Evolutionary conservation across 2,329 filamentous ascomycete genomes (phyloP), one percentile per base, ranked within the genome.

Genomic region (Verticillium tricorpus): DNA sequence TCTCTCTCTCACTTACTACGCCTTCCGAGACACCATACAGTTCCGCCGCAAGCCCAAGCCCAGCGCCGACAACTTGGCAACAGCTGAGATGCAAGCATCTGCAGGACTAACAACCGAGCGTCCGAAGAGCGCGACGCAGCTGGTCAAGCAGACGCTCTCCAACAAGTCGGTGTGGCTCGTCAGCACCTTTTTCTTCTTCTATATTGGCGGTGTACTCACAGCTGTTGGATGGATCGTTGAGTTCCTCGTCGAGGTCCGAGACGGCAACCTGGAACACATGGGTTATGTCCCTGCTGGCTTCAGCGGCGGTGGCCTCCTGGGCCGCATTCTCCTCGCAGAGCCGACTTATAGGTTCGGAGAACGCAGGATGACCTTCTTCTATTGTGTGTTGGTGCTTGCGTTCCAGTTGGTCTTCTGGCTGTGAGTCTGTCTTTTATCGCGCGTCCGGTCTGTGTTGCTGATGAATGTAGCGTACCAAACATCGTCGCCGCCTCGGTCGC

Each of bases 161-260:
- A 77, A 71, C 1, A 80, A 74, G 17, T 77, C 76, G 3, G 73
- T 89, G 3, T 89, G 85, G 83, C 69, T 86, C 0, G 68, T 89
- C 2, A 85, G 85, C 57, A 60, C 86, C 2, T 89, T 87, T 70
- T 89, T 85, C 73, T 89, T 89, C 73, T 87, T 88, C 69, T 83
- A 84, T 59, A 74, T 89, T 0, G 86, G 87, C 0, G 81, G 79
- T 0, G 70, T 69, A 1, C 79, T 86, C 2, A 89, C 86, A 0
- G 81, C 84, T 0, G 71, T 75, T 63, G 85, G 87, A 1, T 89
- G 86, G 87, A 81, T 89, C 0, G 86, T 89, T 2, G 85, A 88
- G 65, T 89, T 86, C 61, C 77, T 89, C 3, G 82, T 88, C 7
- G 78, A 80, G 2, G 83, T 85, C n/a, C 82, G 86, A 0, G 74